Evolutionary conservation across 768 basidiomycete genomes (phyloP), one percentile per base, ranked within the genome.

Genomic region (Pholiota molesta): DNA sequence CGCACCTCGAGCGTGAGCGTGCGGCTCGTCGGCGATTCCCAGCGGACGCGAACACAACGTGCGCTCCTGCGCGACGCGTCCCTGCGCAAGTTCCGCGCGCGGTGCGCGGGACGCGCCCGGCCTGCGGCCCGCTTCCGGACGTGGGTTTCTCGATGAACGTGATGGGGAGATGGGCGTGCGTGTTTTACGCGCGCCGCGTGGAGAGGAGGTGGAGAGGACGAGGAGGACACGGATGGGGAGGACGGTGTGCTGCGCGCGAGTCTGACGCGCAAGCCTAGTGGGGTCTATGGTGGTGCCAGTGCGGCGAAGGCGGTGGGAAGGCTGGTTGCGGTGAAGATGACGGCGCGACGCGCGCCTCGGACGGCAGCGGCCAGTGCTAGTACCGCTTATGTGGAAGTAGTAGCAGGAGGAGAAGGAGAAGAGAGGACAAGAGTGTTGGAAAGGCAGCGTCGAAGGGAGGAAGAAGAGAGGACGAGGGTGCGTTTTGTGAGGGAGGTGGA

Each of bases 401-500:
- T 17, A 40, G 52, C 17, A 28, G 26, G 40, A 49, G 49, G 60
- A 62, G 21, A 52, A 52, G 31, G 60, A 49, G n/a, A 21, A 45
- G 60, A 61, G 33, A 55, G 57, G 31, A 14, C 26, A 14, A n/a
- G 47, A 33, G 33, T 49, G 7, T 14, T 49, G 19, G 47, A 49
- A 51, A 58, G 55, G 60, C 53, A 33, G 40, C 44, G 28, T 17
- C 54, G 60, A 29, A 74, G 77, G 40, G 73, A 77, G 66, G 81
- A 83, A 63, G 87, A 88, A 68, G 88, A 92, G 61, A 76, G 92
- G 60, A 92, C 91, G 60, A 71, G 90, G 42, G 89, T 92, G 52
- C 86, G 86, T 52, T 94, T 94, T 66, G 84, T 92, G 29, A 79
- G 93, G 28, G 93, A 94, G 75, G 92, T 93, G 16, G 90, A 92